phyloP scores from a whole-genome alignment of 345 rosid species.

The Pugionium dolabratum region DNA sequence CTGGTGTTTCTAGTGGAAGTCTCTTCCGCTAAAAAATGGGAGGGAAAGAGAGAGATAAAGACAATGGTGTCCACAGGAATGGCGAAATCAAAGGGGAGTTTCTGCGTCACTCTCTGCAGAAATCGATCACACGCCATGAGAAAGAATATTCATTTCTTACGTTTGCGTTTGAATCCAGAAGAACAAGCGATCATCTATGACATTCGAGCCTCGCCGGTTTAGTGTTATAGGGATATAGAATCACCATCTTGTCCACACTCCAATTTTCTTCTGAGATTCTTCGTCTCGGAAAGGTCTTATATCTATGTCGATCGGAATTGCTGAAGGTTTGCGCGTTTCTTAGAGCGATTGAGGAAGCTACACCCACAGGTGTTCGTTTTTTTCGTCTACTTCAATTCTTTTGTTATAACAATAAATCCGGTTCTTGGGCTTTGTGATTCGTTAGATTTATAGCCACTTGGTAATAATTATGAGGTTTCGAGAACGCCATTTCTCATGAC shows the following conservation, averaged over 20 bases:
- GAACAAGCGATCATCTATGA: slow-evolving; percentile 28
- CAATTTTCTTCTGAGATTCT: background rate
- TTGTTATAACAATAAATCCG: background rate
- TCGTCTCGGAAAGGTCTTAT: background rate
- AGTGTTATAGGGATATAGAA: slow-evolving; percentile 9
- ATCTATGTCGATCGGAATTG: slow-evolving; percentile 16
- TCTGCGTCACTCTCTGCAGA: slow-evolving; percentile 39
- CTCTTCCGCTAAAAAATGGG: slow-evolving; percentile 36
- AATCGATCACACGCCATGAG: slow-evolving; percentile 31
- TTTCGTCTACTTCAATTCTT: background rate
- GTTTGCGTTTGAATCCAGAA: slow-evolving; percentile 23
- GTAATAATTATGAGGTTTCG: slow-evolving; percentile 3
- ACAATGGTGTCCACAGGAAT: slow-evolving; percentile 46
- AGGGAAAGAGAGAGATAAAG: slow-evolving; percentile 39
- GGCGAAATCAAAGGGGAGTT: slow-evolving; percentile 44
- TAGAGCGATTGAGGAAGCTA: slow-evolving; percentile 4
- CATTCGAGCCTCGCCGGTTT: slow-evolving; percentile 17
- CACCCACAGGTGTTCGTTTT: slow-evolving; percentile 11
- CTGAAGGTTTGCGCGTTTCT: slow-evolving; percentile 1
- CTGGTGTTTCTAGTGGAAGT: slow-evolving; percentile 13
- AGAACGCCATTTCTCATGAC: background rate
- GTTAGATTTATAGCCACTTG: background rate
- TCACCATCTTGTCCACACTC: background rate
- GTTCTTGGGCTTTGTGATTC: background rate
- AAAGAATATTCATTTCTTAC: slow-evolving; percentile 14